Conservation (phyloP, 768 basidiomycete genomes). For the Amanita jacksonii region DNA sequence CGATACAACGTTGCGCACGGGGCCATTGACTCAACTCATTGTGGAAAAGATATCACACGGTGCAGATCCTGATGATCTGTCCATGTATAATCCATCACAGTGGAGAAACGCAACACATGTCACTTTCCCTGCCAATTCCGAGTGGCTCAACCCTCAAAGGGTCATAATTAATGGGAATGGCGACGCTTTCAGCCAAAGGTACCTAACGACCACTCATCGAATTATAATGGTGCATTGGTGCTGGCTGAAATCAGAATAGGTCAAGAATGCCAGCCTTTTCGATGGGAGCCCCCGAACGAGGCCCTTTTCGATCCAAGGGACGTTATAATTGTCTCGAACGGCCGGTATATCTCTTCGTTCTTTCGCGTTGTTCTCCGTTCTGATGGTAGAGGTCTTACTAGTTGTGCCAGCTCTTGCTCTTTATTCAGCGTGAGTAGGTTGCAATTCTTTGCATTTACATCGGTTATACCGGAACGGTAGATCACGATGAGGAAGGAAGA, state of each 20-base stretch:
- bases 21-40: conserved; percentile 40
- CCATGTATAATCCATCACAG: conserved; percentile 39
- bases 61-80: conserved; percentile 32
- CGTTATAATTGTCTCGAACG: conserved; percentile 48
- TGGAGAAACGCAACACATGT: conserved; percentile 40
- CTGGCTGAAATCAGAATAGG: conserved; percentile 25
- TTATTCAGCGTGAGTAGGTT: conserved; percentile 30
- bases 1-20: conserved; percentile 38
- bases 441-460: not conserved
- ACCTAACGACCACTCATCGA: conserved; percentile 1
- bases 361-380: not conserved
- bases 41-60: conserved; percentile 32
- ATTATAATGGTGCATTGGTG: too few species aligned
- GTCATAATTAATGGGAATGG: conserved; percentile 35
- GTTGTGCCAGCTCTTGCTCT: conserved; percentile 41
- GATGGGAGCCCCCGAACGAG: conserved; percentile 27
- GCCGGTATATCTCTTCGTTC: conserved; percentile 24
- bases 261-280: conserved; percentile 35
- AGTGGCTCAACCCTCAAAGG: conserved; percentile 39
- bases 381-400: conserved; percentile 10
- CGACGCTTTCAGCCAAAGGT: conserved; percentile 46
- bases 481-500: conserved; percentile 53
- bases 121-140: conserved; percentile 27
- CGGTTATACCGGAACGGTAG: conserved; percentile 25
- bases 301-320: conserved; percentile 40